Evolutionary conservation across 2,329 filamentous ascomycete genomes (phyloP), one percentile per base, ranked within the genome.

Genomic region (Stemphylium vesicarium): DNA sequence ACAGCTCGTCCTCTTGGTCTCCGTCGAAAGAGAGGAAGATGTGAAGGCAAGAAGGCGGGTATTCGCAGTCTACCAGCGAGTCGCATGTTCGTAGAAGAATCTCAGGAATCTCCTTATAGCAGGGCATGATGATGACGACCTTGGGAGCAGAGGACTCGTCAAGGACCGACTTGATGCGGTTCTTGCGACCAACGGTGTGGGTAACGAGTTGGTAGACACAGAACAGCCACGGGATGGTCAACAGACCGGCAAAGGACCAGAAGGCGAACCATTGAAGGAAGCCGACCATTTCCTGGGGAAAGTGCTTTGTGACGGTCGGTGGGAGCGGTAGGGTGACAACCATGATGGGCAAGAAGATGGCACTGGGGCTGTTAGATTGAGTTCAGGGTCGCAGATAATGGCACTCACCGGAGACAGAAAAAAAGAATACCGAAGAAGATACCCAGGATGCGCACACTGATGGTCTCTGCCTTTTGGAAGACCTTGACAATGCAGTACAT

Each of bases 11-110:
- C 62, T 96, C 89, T 59, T 91, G 84, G 63, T 93, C 91, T 49
- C 93, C 94, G 66, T 98, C 95, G 69, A 97, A 98, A 0, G 93
- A 97, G 2, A 98, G 82, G 76, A 98, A 98, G 26, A 97, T 88
- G 73, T 98, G 95, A 53, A 97, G 89, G 75, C 94, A 97, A 1
- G 90, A 89, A 4, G 92, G 85, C 1, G 95, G 94, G 62, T 98
- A 98, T 66, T 97, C 94, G 76, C 92, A 96, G 66, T 94, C 90
- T 46, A 96, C 92, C 31, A 98, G 88, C 0, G 94, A 97, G 77
- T 97, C 88, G 65, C 97, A 84, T 4, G 94, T 95, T 41, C 89
- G 90, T 50, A 97, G 82, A 41, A 98, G 82, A 11, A 96, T 84
- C 0, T 91, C 89, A 0, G 92, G 91, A 26, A 92, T 87, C 72